Evolutionary conservation across 1,284 basidiomycete genomes (phyloP).

Genomic region (Naganishia albida): DNA sequence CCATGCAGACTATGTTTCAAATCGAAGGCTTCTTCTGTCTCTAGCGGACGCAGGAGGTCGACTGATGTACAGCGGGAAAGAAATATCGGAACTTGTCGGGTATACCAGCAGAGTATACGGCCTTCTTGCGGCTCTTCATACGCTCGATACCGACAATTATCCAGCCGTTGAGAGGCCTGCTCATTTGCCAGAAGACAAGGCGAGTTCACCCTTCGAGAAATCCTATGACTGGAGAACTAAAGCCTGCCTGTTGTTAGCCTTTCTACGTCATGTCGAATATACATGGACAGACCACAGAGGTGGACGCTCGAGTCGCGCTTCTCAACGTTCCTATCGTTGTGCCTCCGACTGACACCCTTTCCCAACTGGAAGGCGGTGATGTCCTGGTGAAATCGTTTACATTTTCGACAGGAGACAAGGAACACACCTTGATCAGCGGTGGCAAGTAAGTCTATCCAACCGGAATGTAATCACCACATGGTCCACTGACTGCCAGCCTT

Average conservation of each 20-base stretch:
- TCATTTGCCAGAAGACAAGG: constrained; percentile 39
- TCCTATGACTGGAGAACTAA: neutral
- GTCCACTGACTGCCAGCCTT: neutral
- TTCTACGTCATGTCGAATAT: constrained; percentile 57
- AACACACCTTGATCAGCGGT: constrained; percentile 92
- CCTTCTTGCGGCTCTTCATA: constrained; percentile 81
- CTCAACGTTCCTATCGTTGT: constrained; percentile 74
- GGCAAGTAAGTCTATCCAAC: constrained; percentile 55
- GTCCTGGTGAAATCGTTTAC: constrained; percentile 73
- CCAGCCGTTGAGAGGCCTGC: constrained; percentile 44
- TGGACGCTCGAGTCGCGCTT: constrained; percentile 60
- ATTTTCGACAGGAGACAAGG: constrained; percentile 70
- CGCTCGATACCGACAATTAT: constrained; percentile 58
- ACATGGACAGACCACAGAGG: constrained; percentile 52
- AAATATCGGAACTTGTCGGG: constrained; percentile 88
- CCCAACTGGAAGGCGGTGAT: constrained; percentile 59
- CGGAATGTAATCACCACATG: neutral
- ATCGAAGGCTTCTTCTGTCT: constrained; percentile 85
- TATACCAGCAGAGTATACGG: constrained; percentile 87
- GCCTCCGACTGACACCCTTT: constrained; percentile 60
- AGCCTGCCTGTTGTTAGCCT: constrained; percentile 35
- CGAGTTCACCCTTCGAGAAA: constrained; percentile 26
- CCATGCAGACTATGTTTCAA: constrained; percentile 83
- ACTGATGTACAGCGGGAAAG: constrained; percentile 63
- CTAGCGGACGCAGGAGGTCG: constrained; percentile 93